phyloP scores from a whole-genome alignment of 116 monocot species.

The Papilionanthe hybrid region DNA sequence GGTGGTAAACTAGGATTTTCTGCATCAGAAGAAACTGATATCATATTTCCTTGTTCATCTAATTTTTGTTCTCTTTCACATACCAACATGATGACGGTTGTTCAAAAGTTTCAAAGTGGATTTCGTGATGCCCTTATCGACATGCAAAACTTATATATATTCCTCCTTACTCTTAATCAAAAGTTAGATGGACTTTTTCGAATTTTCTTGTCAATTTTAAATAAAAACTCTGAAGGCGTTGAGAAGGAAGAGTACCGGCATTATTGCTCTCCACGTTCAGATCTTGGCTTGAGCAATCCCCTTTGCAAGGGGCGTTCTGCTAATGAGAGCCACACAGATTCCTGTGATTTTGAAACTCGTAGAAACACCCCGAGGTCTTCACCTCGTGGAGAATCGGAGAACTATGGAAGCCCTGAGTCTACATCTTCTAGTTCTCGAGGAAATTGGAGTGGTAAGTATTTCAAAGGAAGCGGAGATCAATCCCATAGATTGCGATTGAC shows the following conservation, averaged over 20 bases:
- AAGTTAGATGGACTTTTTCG: slow-evolving; percentile 78
- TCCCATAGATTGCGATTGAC: slow-evolving; percentile 66
- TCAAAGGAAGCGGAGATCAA: slow-evolving; percentile 56
- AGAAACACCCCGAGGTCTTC: slow-evolving; percentile 31
- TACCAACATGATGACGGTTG: slow-evolving; percentile 31
- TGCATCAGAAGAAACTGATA: slow-evolving; percentile 23
- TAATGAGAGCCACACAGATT: slow-evolving; percentile 36
- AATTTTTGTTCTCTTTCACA: slow-evolving; percentile 22
- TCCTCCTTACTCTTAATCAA: slow-evolving; percentile 86
- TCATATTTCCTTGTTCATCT: slow-evolving; percentile 19
- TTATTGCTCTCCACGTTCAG: slow-evolving; percentile 31
- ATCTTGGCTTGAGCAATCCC: slow-evolving; percentile 13
- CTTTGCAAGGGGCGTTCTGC: slow-evolving; percentile 27
- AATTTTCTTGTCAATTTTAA: slow-evolving; percentile 51
- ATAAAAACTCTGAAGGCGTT: slow-evolving; percentile 43
- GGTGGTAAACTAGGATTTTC: slow-evolving; percentile 67
- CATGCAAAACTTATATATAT: slow-evolving; percentile 81
- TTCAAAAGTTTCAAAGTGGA: slow-evolving; percentile 75
- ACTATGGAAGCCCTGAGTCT: slow-evolving; percentile 47
- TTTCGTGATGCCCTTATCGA: slow-evolving; percentile 82
- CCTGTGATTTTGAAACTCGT: slow-evolving; percentile 34
- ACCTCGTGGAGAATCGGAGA: slow-evolving; percentile 13
- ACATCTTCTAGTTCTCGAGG: slow-evolving; percentile 55
- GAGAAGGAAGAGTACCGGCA: slow-evolving; percentile 64
- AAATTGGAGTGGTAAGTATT: slow-evolving; percentile 50